Conservation (phyloP, 208 protist species). For the Acanthamoeba lenticulata region DNA sequence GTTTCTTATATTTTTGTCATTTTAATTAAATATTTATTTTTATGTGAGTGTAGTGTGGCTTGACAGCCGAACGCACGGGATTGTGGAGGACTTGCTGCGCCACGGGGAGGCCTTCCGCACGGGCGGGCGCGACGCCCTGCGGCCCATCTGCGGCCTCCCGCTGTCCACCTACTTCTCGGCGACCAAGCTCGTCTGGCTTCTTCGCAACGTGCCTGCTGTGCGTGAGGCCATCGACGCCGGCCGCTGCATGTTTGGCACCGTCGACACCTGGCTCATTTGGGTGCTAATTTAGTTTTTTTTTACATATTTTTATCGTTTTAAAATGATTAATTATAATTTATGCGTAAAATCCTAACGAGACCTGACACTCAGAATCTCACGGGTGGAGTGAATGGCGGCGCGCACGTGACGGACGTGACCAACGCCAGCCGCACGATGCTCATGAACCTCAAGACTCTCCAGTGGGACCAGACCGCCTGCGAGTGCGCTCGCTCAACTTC, state of each 20-base stretch:
- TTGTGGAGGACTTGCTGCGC: conserved; percentile 49
- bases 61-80: conserved; percentile 77
- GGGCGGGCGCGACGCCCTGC: conserved; percentile 71
- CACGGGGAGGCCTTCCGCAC: conserved; percentile 73
- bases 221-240: conserved; percentile 86
- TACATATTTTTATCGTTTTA: neutral
- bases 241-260: conserved; percentile 94
- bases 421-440: conserved; percentile 98
- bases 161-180: conserved; percentile 97
- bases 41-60: conserved; percentile 72
- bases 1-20: neutral
- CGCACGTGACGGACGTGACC: conserved; percentile 95
- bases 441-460: conserved; percentile 94
- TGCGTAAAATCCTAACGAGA: no score
- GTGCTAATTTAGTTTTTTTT: conserved; percentile 27
- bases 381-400: conserved; percentile 80
- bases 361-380: conserved; percentile 89
- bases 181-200: conserved; percentile 96
- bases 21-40: neutral
- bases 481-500: neutral
- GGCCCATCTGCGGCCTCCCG: conserved; percentile 91
- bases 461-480: conserved; percentile 94
- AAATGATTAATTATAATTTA: neutral
- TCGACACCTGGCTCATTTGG: conserved; percentile 98
- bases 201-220: conserved; percentile 94